A percentile compares a stretch with the other conserved stretches of the same genome.
phyloP scores from a whole-genome alignment of 208 protist species.

The Naegleria lovaniensis region DNA sequence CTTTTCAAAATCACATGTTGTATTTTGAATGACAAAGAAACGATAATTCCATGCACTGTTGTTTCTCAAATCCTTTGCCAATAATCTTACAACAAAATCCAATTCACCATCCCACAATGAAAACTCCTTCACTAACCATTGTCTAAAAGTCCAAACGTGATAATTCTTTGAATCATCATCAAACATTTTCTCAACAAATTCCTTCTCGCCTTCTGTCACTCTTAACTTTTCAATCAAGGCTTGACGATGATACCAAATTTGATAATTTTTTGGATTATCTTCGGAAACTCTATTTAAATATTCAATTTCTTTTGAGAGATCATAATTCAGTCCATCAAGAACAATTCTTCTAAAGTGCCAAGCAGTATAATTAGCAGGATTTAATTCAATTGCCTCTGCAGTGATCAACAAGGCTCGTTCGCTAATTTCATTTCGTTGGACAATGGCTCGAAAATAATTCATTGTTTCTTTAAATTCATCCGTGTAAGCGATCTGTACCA shows the following conservation, averaged over 20 bases:
- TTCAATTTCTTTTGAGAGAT: conserved; percentile 51
- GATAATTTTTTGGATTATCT: conserved; percentile 69
- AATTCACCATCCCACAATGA: conserved; percentile 48
- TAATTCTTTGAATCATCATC: conserved; percentile 78
- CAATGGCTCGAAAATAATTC: conserved; percentile 41
- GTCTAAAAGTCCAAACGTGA: conserved; percentile 73
- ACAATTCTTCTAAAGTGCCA: conserved; percentile 61
- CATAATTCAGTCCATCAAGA: conserved; percentile 42
- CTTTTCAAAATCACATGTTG: background rate
- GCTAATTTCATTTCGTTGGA: conserved; percentile 34
- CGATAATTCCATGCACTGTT: conserved; percentile 79
- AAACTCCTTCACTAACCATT: conserved; percentile 52
- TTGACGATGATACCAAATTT: conserved; percentile 64
- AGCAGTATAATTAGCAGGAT: conserved; percentile 76
- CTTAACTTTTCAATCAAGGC: conserved; percentile 46
- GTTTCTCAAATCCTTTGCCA: conserved; percentile 64
- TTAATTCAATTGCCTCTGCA: conserved; percentile 57
- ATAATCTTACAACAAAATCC: conserved; percentile 44
- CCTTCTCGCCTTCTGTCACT: conserved; percentile 49
- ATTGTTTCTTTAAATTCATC: conserved; percentile 17
- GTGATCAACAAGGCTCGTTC: conserved; percentile 55
- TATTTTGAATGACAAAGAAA: conserved; percentile 53
- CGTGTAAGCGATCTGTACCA: conserved; percentile 2
- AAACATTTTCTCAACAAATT: conserved; percentile 50
- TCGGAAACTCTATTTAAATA: conserved; percentile 40